phyloP scores from a whole-genome alignment of 2,329 filamentous ascomycete species.

The Botryotinia globosa region DNA sequence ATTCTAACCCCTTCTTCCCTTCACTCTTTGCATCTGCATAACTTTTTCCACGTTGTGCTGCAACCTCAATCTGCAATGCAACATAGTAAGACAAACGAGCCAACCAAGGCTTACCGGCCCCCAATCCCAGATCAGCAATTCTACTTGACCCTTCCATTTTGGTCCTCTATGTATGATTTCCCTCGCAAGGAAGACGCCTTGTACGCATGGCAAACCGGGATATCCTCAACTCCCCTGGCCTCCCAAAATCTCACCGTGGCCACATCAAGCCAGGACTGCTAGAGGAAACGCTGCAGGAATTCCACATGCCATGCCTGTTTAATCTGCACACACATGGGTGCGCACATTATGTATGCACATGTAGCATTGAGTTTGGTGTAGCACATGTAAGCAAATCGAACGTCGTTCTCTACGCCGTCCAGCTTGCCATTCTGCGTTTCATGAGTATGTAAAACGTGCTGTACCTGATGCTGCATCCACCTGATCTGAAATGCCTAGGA shows the following conservation, averaged over 20 bases:
- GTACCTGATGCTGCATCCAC: constrained; percentile 12
- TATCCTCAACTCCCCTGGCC: background rate
- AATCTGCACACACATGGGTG: background rate
- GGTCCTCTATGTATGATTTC: background rate
- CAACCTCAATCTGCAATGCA: constrained; percentile 14
- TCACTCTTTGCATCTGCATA: constrained; percentile 7
- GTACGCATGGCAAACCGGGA: constrained; percentile 21
- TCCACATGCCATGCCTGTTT: constrained; percentile 15
- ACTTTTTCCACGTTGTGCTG: constrained; percentile 17
- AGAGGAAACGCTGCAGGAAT: background rate
- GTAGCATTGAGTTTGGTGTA: background rate
- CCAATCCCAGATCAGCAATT: constrained; percentile 11
- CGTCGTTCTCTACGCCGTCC: constrained; percentile 1
- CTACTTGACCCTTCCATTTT: background rate
- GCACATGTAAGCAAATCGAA: background rate
- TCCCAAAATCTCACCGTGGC: constrained; percentile 18
- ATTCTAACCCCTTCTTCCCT: background rate
- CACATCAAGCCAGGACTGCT: background rate
- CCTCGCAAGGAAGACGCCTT: constrained; percentile 3
- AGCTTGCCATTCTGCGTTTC: constrained; percentile 7
- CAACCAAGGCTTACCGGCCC: constrained; percentile 10
- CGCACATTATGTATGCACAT: background rate
- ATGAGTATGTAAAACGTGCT: constrained; percentile 19
- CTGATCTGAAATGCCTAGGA: constrained; percentile 5
- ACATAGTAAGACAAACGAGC: background rate